Conservation (phyloP, 2,329 filamentous ascomycete genomes). For the Alternaria sp. region DNA sequence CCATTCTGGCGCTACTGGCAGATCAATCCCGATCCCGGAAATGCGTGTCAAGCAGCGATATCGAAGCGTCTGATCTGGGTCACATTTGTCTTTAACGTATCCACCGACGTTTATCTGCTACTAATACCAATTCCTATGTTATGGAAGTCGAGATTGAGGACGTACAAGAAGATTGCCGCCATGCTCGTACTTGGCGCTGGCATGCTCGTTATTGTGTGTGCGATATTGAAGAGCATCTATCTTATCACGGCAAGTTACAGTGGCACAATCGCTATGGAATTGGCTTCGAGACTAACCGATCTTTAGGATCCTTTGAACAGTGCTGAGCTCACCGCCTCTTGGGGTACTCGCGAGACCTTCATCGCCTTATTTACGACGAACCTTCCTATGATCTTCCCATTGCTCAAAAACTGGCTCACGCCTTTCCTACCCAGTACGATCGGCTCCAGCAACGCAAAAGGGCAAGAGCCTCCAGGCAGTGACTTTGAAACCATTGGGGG, state of each 20-base stretch:
- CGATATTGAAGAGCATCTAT: constrained; percentile 59
- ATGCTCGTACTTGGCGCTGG: constrained; percentile 63
- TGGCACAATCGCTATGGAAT: rapidly evolving
- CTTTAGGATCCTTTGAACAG: neutral
- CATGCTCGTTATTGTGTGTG: constrained; percentile 63
- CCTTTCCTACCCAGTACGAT: neutral
- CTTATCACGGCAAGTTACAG: neutral
- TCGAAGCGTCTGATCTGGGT: constrained; percentile 8
- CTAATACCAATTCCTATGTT: constrained; percentile 63
- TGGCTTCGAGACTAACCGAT: neutral
- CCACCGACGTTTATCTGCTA: constrained; percentile 61
- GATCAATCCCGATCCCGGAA: constrained; percentile 63
- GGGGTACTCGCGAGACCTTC: constrained; percentile 56
- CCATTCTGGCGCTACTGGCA: constrained; percentile 65
- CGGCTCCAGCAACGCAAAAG: neutral
- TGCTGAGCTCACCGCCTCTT: constrained; percentile 45
- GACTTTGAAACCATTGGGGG: neutral
- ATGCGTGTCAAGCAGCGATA: constrained; percentile 17
- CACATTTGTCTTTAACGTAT: neutral
- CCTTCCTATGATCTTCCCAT: constrained; percentile 13
- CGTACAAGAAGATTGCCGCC: constrained; percentile 60
- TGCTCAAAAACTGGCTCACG: neutral
- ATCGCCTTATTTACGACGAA: constrained; percentile 55
- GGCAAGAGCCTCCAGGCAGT: neutral
- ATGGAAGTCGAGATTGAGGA: constrained; percentile 57